Evolutionary conservation across 2,329 filamentous ascomycete species (phyloP), one percentile per base, ranked within the genome.

Genomic region (Dothiorella sarmentorum): DNA sequence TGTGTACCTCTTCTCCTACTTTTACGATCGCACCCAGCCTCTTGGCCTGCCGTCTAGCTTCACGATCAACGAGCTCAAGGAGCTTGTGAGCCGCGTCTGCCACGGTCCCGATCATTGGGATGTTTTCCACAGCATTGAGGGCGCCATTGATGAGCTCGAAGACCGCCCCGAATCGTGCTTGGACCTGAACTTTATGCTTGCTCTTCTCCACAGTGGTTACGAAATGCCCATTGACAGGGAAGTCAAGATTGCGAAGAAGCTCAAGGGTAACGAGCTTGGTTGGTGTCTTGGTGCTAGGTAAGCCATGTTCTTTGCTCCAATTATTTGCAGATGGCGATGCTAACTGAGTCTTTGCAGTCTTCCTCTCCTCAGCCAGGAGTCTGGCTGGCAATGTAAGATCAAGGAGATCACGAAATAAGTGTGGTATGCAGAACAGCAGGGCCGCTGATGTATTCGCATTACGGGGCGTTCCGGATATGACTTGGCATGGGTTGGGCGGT

Each of bases 11-110:
- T 93, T 99, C 76, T 96, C 90, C 27, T 99, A 96, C 82, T 99
- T 99, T 78, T 97, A 89, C 77, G 94, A 99, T 79, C 92, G 95
- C 68, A 95, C 90, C 22, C 84, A 90, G 73, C 90, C 91, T 4
- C 85, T 99, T 10, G 95, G 95, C 65, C 97, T 99, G 91, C 94
- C 95, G n/a, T 91, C 96, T 65, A 92, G 89, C 5, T 99, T 97
- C 76, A 97, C 92, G 0, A 79, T 99, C 31, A 84, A 87, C 51
- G 94, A 99, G 78, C 82, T 99, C 69, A 88, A 92, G 68, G 89
- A 95, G 61, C 83, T 97, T 17, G 86, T 94, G 0, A 81, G 86
- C 63, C 88, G 87, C 38, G 95, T 99, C 10, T 99, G 94, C 74
- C 83, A 84, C 60, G 92, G 92, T 29, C 84, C 88, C 71, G 69